Conservation (phyloP, 352 stramenopile species). For the Globisporangium alternatum region DNA sequence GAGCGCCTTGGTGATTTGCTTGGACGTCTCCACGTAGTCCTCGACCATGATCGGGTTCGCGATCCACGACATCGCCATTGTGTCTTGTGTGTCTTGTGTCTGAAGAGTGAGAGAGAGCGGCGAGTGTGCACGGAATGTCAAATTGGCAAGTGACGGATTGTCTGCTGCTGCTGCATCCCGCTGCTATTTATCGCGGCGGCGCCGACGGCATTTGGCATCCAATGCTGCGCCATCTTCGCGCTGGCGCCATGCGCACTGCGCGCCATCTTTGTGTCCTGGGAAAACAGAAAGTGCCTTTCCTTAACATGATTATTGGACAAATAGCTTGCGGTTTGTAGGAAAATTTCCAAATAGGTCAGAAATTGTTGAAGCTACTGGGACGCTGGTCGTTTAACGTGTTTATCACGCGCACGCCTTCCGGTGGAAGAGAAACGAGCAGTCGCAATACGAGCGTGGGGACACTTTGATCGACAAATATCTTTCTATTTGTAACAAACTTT, state of each 20-base stretch:
- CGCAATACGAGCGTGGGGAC: background rate
- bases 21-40: slow-evolving; percentile 39
- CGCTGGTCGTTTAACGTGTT: background rate
- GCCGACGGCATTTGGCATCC: background rate
- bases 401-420: background rate
- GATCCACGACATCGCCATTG: slow-evolving; percentile 34
- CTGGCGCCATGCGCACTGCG: background rate
- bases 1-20: slow-evolving; percentile 63
- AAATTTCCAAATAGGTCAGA: background rate
- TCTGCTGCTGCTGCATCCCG: no score
- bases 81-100: background rate
- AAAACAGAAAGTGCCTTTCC: background rate
- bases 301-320: background rate
- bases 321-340: background rate
- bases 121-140: slow-evolving; percentile 7
- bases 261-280: background rate
- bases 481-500: background rate
- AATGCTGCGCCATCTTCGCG: background rate
- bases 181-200: background rate
- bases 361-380: background rate
- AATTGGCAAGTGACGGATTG: slow-evolving; percentile 8
- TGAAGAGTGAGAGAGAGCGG: background rate
- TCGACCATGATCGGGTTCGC: slow-evolving; percentile 27
- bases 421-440: slow-evolving; percentile 1
- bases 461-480: background rate